These are phyloP conservation scores for Neofusicoccum umdonicola DNA, from an alignment of 2,329 filamentous ascomycete species.

Conservation along the genomic window DNA sequence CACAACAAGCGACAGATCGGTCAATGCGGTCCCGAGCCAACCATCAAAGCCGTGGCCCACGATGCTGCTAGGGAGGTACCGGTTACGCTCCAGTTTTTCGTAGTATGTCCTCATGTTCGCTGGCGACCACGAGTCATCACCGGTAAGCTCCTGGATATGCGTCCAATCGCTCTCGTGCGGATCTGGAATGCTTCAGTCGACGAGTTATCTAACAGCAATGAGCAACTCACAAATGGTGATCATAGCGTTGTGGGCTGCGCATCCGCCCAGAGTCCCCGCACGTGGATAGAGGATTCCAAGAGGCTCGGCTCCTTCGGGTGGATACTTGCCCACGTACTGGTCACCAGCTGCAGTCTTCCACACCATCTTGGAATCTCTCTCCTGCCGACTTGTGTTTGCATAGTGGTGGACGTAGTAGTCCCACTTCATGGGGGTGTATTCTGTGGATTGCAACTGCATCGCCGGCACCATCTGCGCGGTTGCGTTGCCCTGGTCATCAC, in stretches of 20 bases:
- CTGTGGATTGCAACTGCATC: conserved; percentile 52
- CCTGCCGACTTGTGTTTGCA: conserved; percentile 51
- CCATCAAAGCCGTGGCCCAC: conserved; percentile 57
- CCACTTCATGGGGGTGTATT: conserved; percentile 60
- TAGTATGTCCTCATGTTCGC: conserved; percentile 60
- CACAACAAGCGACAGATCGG: conserved; percentile 52
- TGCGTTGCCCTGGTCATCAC: conserved; percentile 55
- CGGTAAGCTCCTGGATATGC: conserved; percentile 56
- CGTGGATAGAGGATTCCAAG: conserved; percentile 60
- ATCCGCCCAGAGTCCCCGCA: conserved; percentile 57
- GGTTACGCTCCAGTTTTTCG: conserved; percentile 52
- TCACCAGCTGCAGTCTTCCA: conserved; percentile 53
- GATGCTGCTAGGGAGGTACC: conserved; percentile 44
- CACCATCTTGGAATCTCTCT: conserved; percentile 59
- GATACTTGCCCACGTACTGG: conserved; percentile 54
- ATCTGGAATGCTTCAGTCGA: not conserved
- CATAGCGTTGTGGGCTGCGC: conserved; percentile 60
- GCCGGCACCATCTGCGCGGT: conserved; percentile 52
- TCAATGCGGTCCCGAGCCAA: conserved; percentile 47
- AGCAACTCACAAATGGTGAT: conserved; percentile 49
- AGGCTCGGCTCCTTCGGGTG: conserved; percentile 52
- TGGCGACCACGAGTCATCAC: conserved; percentile 58
- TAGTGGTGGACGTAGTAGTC: conserved; percentile 65
- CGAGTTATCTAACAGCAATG: not conserved
- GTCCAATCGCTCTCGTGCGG: conserved; percentile 61